These are phyloP conservation scores for Penicillium riverlandense DNA, from an alignment of 495 filamentous ascomycete genomes.

Conservation along the genomic window DNA sequence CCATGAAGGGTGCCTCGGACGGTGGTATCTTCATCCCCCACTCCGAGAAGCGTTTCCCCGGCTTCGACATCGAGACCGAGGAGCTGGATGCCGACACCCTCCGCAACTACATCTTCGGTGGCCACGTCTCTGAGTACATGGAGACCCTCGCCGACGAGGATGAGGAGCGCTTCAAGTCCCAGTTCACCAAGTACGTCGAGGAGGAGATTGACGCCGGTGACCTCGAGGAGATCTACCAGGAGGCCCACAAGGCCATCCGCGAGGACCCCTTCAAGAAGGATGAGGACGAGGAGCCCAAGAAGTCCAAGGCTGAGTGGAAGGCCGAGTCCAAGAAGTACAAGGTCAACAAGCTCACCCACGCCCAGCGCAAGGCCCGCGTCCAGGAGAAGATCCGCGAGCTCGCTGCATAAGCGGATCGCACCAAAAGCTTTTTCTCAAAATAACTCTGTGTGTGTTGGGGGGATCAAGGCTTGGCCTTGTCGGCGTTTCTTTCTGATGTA, in stretches of 20 bases:
- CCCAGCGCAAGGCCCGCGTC: constrained; percentile 69
- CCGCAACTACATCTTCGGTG: constrained; percentile 98
- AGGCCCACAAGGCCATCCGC: constrained; percentile 95
- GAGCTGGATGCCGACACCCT: constrained; percentile 95
- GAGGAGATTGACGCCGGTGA: constrained; percentile 94
- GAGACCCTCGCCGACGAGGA: constrained; percentile 99
- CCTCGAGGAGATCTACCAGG: constrained; percentile 91
- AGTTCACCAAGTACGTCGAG: constrained; percentile 96
- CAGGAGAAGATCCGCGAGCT: constrained; percentile 78
- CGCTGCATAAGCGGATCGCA: constrained; percentile 28
- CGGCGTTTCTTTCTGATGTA: constrained; percentile 24
- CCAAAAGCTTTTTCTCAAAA: constrained; percentile 16
- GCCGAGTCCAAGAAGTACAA: constrained; percentile 85
- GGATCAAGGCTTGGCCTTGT: constrained; percentile 17
- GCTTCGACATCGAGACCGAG: constrained; percentile 92
- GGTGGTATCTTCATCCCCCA: constrained; percentile 95
- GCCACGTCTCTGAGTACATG: constrained; percentile 99
- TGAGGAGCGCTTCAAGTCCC: constrained; percentile 97
- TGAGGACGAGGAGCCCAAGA: constrained; percentile 70
- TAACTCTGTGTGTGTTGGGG: constrained; percentile 6
- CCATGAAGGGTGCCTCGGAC: constrained; percentile 99
- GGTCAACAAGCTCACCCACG: constrained; percentile 67
- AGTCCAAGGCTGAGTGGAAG: constrained; percentile 97
- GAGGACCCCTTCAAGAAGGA: constrained; percentile 96
- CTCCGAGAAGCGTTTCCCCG: constrained; percentile 98